phyloP scores from a whole-genome alignment of 2,329 filamentous ascomycete species.

The Paraphoma sp. region DNA sequence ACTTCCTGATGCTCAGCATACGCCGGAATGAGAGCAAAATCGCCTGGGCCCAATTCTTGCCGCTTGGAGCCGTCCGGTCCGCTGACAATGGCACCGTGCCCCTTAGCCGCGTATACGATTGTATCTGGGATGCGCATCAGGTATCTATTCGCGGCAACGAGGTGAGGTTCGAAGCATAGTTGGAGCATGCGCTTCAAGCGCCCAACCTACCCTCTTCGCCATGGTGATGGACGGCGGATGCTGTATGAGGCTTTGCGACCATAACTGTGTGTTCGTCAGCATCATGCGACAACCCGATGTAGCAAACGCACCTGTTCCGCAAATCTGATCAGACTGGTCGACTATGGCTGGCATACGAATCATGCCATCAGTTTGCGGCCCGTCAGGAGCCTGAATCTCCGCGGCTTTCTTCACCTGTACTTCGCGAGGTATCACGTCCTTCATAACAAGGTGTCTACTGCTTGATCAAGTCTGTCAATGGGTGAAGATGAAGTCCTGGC shows the following conservation, averaged over 20 bases:
- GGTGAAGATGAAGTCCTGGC: not conserved
- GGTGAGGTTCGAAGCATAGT: not conserved
- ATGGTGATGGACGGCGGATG: constrained; percentile 71
- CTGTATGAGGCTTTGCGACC: constrained; percentile 67
- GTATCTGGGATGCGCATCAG: constrained; percentile 58
- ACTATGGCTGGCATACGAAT: constrained; percentile 65
- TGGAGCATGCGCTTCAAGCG: constrained; percentile 2
- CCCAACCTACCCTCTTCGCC: constrained; percentile 66
- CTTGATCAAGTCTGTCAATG: not conserved
- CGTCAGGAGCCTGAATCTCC: constrained; percentile 43
- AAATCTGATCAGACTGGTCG: constrained; percentile 69
- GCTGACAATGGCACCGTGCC: constrained; percentile 67
- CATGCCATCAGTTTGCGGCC: constrained; percentile 59
- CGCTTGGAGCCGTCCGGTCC: constrained; percentile 60
- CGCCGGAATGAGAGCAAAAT: constrained; percentile 74
- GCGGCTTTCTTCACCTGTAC: constrained; percentile 38
- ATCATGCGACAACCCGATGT: not conserved
- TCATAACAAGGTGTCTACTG: not conserved
- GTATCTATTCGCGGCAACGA: not conserved
- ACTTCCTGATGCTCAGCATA: constrained; percentile 74
- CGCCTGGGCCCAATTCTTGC: constrained; percentile 66
- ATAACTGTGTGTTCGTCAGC: constrained; percentile 56
- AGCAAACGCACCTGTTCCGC: constrained; percentile 64
- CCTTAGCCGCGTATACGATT: constrained; percentile 70
- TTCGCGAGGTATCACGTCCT: constrained; percentile 28